Evolutionary conservation across 805 yeast species (phyloP).

Genomic region (Suhomyces tanzawaensis): DNA sequence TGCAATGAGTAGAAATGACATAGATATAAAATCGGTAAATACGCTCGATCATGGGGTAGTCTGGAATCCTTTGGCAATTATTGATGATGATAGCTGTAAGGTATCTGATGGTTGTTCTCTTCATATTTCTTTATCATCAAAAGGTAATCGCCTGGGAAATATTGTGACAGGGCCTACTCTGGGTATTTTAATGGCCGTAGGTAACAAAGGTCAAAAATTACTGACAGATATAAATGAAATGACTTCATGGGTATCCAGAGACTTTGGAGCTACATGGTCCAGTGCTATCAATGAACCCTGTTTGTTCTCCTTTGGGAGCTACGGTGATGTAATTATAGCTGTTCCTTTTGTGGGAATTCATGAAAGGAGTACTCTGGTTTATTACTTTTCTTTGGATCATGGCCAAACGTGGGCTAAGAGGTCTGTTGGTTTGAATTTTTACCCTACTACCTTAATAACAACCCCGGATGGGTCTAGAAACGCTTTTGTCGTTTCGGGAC

Average conservation of each 20-base stretch:
- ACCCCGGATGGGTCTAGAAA: conserved; percentile 70
- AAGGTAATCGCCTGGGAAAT: conserved; percentile 40
- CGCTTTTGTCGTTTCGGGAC: conserved; percentile 53
- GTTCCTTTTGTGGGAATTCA: conserved; percentile 36
- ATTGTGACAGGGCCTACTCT: conserved; percentile 54
- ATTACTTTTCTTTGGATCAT: conserved; percentile 64
- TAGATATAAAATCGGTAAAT: conserved; percentile 39
- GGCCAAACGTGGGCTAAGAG: conserved; percentile 63
- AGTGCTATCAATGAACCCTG: conserved; percentile 52
- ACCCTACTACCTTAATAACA: conserved; percentile 47
- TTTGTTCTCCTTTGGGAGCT: conserved; percentile 65
- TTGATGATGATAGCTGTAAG: conserved; percentile 45
- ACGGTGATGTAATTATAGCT: conserved; percentile 70
- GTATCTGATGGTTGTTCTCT: conserved; percentile 50
- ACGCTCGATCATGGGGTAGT: conserved; percentile 53
- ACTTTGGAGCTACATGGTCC: conserved; percentile 77
- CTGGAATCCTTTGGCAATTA: conserved; percentile 49
- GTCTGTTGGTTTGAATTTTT: conserved; percentile 44
- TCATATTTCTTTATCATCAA: conserved; percentile 33
- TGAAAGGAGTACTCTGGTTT: conserved; percentile 29
- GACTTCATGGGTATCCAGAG: conserved; percentile 63
- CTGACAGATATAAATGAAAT: conserved; percentile 13
- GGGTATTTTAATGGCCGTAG: conserved; percentile 40
- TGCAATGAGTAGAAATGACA: conserved; percentile 10
- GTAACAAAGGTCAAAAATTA: conserved; percentile 28